Evolutionary conservation across 1,139 yeast genomes (phyloP), one percentile per base, ranked within the genome.

Genomic region (Nakaseomyces nivariensis): DNA sequence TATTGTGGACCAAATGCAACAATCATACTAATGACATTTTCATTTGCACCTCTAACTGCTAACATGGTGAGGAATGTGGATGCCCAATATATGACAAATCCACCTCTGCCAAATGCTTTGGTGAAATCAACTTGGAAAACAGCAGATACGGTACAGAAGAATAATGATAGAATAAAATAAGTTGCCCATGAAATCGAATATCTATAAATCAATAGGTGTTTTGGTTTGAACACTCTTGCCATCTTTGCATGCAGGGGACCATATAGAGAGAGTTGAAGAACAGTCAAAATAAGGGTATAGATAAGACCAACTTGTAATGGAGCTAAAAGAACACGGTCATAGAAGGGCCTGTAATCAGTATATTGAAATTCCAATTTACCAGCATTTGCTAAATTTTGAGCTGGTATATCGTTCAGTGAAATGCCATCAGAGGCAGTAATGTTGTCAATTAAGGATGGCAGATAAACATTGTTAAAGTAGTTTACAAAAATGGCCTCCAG

Each of bases 221-320:
- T 61, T 34, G 74, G 71, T 47, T 71, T 73, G 52, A 81, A 60
- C 52, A 63, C 65, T 49, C 71, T 71, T 8, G 77, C 70, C 48
- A 82, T 72, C 36, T 70, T 63, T 52, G 66, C 67, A 62, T 83
- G 85, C 37, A 79, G 62, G 4, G 76, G 77, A 17, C 69, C 70
- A 62, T 81, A 81, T 62, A 82, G 74, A 52, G 78, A 75, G 59
- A 81, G 74, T 54, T 78, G 80, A 68, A 77, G 74, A 57, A 78
- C 73, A 1, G 94, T 80, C 50, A 85, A 67, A 64, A 86, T 82
- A 57, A 86, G 76, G 63, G 84, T 72, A 64, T 79, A 85, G 66
- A 86, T 82, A 52, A 84, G 72, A 47, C 95, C 95, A 56, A 86
- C 81, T 62, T 82, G 87, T 3, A 79, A 66, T 2, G 90, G 87